phyloP scores from a whole-genome alignment of 78 protist species.

The Polysphondylium violaceum region DNA sequence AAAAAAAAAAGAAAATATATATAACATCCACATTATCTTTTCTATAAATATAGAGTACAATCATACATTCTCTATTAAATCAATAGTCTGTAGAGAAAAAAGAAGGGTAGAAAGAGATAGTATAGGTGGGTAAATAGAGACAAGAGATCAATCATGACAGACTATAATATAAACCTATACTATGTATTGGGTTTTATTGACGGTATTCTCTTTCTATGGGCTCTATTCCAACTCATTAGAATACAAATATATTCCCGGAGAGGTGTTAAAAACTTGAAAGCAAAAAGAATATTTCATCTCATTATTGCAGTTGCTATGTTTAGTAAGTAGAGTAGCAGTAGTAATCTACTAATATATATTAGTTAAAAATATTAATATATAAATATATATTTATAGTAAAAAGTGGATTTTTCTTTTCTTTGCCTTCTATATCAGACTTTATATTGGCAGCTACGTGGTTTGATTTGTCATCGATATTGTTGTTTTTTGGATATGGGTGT shows the following conservation, averaged over 20 bases:
- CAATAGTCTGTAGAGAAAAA: too few relatives aligned
- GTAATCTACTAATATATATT: not conserved
- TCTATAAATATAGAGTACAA: too few relatives aligned
- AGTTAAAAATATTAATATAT: not conserved
- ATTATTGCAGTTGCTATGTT: constrained; percentile 70
- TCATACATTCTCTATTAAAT: too few relatives aligned
- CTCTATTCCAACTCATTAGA: constrained; percentile 47
- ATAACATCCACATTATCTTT: too few relatives aligned
- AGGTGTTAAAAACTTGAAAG: constrained; percentile 44
- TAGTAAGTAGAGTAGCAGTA: constrained; percentile 7
- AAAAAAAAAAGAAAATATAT: too few relatives aligned
- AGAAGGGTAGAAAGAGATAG: too few relatives aligned
- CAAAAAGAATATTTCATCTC: constrained; percentile 61
- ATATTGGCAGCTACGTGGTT: constrained; percentile 12
- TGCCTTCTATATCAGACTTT: not conserved
- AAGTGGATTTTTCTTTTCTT: constrained; percentile 60
- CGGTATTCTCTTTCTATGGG: constrained; percentile 25
- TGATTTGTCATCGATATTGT: constrained; percentile 45
- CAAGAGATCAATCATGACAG: too few relatives aligned
- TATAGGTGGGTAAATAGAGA: too few relatives aligned
- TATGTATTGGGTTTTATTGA: constrained; percentile 65
- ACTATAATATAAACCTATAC: constrained; percentile 13
- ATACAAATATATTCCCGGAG: constrained; percentile 13
- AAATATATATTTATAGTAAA: constrained; percentile 15
- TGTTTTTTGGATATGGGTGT: constrained; percentile 69